A percentile compares a stretch with the other conserved stretches of the same genome.
phyloP scores from a whole-genome alignment of 2,329 filamentous ascomycete genomes.

The Bipolaris victoriae region DNA sequence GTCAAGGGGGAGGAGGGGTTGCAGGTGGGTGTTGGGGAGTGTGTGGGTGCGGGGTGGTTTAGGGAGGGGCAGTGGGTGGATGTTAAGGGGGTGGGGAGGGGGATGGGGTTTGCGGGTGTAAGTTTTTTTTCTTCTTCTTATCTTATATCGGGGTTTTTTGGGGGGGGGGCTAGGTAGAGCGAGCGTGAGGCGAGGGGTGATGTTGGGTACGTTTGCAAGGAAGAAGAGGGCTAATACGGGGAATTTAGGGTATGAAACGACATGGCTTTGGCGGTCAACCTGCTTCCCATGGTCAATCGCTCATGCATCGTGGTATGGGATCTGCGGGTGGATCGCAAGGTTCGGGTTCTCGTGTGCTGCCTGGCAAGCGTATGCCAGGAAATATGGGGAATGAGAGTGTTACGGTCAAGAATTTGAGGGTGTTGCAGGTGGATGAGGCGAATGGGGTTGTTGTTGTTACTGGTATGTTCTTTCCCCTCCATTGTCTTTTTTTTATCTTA shows the following conservation, averaged over 20 bases:
- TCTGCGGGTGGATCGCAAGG: conserved; percentile 89
- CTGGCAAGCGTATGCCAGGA: conserved; percentile 97
- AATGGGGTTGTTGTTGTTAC: conserved; percentile 88
- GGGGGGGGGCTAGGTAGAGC: too few relatives aligned
- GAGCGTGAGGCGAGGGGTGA: too few relatives aligned
- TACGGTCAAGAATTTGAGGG: conserved; percentile 88
- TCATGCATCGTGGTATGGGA: conserved; percentile 91
- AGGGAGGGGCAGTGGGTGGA: conserved; percentile 89
- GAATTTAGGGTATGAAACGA: conserved; percentile 81
- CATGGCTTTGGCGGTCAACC: conserved; percentile 89
- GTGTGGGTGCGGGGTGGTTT: conserved; percentile 89
- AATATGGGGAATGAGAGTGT: conserved; percentile 90
- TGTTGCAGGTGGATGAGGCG: conserved; percentile 85
- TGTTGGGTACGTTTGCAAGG: too few relatives aligned
- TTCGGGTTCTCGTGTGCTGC: conserved; percentile 86
- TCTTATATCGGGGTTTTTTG: too few relatives aligned
- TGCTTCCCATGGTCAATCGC: conserved; percentile 92
- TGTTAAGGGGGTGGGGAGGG: conserved; percentile 76
- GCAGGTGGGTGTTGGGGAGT: conserved; percentile 73
- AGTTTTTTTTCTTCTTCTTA: conserved; percentile 26
- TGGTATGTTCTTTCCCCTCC: conserved; percentile 58
- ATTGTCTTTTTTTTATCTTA: background rate
- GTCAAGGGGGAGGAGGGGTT: conserved; percentile 77
- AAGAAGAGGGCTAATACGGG: background rate
- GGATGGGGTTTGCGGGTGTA: conserved; percentile 89